Conservation (phyloP, 805 yeast genomes). For the Wickerhamomyces queroliae region DNA sequence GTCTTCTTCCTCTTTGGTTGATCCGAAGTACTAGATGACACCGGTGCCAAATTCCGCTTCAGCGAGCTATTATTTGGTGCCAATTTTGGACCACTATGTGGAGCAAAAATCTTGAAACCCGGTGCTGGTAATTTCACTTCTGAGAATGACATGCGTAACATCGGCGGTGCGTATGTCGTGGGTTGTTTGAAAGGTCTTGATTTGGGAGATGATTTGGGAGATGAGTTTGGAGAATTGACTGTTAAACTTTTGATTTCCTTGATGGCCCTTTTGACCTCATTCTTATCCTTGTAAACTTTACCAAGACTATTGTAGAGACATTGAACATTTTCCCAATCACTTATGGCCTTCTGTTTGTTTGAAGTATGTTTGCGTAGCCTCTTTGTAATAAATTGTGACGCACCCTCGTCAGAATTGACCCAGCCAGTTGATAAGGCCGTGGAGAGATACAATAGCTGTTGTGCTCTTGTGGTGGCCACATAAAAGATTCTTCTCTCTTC, state of each 20-base stretch:
- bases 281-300: neutral
- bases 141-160: neutral
- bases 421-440: neutral
- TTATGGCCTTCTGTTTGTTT: neutral
- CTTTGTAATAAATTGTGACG: neutral
- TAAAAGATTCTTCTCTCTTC: conserved; percentile 85
- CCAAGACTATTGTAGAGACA: neutral
- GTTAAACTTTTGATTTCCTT: neutral
- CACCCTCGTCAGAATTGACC: neutral
- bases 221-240: too few species aligned
- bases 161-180: too few species aligned
- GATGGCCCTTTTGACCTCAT: neutral
- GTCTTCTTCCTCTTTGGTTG: neutral
- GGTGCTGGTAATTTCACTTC: neutral
- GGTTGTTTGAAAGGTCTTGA: neutral
- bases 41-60: neutral
- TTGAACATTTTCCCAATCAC: neutral
- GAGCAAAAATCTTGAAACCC: neutral
- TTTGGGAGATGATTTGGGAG: too few species aligned
- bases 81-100: neutral
- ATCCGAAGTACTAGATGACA: neutral
- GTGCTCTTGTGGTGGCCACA: conserved; percentile 87
- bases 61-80: neutral
- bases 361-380: neutral
- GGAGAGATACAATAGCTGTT: conserved; percentile 42